Evolutionary conservation across 164 flowering plant species (phyloP).

Genomic region (Malania oleifera): DNA sequence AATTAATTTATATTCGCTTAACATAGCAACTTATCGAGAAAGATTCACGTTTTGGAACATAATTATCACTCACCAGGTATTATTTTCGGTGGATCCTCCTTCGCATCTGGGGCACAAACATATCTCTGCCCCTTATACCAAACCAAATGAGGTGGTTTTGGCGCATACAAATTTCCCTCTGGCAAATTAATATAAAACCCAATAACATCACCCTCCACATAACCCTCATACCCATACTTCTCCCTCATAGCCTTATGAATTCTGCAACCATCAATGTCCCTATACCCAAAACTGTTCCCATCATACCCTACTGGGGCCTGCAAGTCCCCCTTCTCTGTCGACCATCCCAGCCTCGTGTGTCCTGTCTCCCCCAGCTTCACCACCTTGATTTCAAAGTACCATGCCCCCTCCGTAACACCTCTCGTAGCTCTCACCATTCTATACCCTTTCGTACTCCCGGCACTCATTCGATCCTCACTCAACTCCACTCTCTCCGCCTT

Average conservation of each 20-base stretch:
- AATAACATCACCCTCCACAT: conserved; percentile 88
- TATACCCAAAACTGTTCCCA: conserved; percentile 80
- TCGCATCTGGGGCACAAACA: conserved; percentile 53
- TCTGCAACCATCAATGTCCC: conserved; percentile 92
- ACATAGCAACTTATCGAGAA: no score
- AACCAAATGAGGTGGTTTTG: conserved; percentile 64
- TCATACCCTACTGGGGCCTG: conserved; percentile 99
- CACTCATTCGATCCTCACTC: conserved; percentile 72
- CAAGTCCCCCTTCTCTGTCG: conserved; percentile 92
- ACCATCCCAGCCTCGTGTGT: conserved; percentile 94
- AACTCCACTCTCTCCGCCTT: conserved; percentile 97
- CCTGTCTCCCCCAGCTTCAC: conserved; percentile 75
- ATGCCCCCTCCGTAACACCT: conserved; percentile 85
- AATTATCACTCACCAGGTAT: conserved; percentile 70
- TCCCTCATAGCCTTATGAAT: conserved; percentile 87
- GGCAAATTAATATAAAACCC: conserved; percentile 90
- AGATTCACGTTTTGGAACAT: neutral
- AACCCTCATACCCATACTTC: conserved; percentile 88
- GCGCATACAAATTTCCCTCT: conserved; percentile 60
- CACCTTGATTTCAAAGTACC: conserved; percentile 90
- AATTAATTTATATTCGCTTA: no score
- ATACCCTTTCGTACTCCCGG: conserved; percentile 83
- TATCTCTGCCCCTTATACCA: conserved; percentile 82
- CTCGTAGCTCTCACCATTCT: conserved; percentile 95
- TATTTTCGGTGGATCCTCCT: conserved; percentile 77